Evolutionary conservation across 495 filamentous ascomycete genomes (phyloP).

Genomic region (Talaromyces adpressus): DNA sequence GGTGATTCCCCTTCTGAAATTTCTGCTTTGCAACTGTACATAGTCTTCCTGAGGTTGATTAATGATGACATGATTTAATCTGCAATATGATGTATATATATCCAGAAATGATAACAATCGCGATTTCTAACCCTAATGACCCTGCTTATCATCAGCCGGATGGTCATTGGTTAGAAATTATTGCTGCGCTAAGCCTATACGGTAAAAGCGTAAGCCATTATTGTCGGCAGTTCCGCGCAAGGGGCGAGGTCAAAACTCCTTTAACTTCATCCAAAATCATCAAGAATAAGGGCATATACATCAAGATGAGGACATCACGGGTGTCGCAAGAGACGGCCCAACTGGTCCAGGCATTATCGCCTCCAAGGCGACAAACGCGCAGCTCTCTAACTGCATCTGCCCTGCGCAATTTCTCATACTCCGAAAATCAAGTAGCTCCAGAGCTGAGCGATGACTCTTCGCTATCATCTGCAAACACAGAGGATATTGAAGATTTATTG

Average conservation of each 20-base stretch:
- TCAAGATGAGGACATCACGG: slow-evolving; percentile 54
- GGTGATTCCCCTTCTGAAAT: background rate
- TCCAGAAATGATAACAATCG: background rate
- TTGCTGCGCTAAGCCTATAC: background rate
- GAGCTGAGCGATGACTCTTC: slow-evolving; percentile 25
- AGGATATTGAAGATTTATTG: slow-evolving; percentile 62
- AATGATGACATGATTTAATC: background rate
- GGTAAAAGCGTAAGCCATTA: background rate
- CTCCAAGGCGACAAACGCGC: slow-evolving; percentile 33
- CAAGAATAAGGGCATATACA: background rate
- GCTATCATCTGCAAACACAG: slow-evolving; percentile 33
- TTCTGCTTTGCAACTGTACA: background rate
- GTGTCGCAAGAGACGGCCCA: slow-evolving; percentile 52
- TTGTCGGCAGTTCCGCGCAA: background rate
- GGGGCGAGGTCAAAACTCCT: background rate
- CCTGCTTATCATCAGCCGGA: background rate
- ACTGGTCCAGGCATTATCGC: slow-evolving; percentile 38
- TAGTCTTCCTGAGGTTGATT: background rate
- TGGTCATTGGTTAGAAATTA: background rate
- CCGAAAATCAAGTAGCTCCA: background rate
- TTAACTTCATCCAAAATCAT: background rate
- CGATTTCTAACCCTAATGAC: background rate
- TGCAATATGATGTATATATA: background rate
- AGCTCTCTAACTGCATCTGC: slow-evolving; percentile 23
- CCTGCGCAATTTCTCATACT: slow-evolving; percentile 19